These are phyloP conservation scores for Clarireedia hainanense DNA, from an alignment of 2,329 filamentous ascomycete species.

Conservation along the genomic window DNA sequence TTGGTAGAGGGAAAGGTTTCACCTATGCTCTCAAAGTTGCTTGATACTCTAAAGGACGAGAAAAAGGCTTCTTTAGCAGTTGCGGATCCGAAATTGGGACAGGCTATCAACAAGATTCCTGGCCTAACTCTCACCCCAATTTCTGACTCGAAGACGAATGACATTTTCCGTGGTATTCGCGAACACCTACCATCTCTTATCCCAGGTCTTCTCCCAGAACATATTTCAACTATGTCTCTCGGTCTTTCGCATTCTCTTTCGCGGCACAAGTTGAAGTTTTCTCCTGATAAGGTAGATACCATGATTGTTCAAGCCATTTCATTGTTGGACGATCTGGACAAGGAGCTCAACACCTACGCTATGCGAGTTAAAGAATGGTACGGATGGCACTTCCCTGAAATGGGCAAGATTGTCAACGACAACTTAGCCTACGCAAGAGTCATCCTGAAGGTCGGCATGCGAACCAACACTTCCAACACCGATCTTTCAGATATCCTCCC, in stretches of 20 bases:
- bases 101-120: constrained; percentile 86
- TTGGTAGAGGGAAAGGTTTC: constrained; percentile 94
- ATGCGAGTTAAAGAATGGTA: constrained; percentile 99
- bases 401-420: constrained; percentile 95
- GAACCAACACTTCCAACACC: constrained; percentile 65
- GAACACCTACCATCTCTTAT: constrained; percentile 85
- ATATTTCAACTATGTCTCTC: constrained; percentile 88
- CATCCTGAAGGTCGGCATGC: constrained; percentile 82
- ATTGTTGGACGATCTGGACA: constrained; percentile 91
- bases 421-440: constrained; percentile 90
- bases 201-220: constrained; percentile 75
- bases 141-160: constrained; percentile 72
- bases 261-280: constrained; percentile 97
- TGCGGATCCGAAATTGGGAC: constrained; percentile 85
- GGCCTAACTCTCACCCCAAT: constrained; percentile 78
- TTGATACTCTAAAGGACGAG: constrained; percentile 90
- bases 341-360: constrained; percentile 96
- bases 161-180: constrained; percentile 91
- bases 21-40: constrained; percentile 70
- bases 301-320: constrained; percentile 99
- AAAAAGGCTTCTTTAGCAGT: constrained; percentile 95
- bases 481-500: constrained; percentile 88
- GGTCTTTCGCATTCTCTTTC: constrained; percentile 96
- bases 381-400: constrained; percentile 98
- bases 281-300: constrained; percentile 94